Evolutionary conservation across 2,329 filamentous ascomycete genomes (phyloP), one percentile per base, ranked within the genome.

Genomic region (Lachnellula subtilissima): DNA sequence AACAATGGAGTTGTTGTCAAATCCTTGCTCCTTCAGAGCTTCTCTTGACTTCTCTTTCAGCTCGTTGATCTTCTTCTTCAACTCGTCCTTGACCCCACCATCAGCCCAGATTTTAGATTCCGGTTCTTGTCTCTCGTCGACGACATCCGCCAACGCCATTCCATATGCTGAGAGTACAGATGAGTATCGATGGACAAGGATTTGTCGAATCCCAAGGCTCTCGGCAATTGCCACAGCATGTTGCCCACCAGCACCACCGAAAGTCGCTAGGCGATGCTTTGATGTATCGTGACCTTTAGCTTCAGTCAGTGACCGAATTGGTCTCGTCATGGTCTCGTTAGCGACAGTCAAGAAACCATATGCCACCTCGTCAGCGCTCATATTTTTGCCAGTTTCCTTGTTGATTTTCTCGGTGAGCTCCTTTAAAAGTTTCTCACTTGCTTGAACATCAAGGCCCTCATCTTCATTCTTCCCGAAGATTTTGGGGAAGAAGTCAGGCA

Each of bases 381-480:
- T 89, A 4, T 76, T 79, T 65, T 83, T 84, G 6, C 84, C 83
- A 1, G 86, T 80, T 68, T 96, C 91, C 36, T 77, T 75, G 64
- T 95, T 94, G 67, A 97, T 88, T 65, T 90, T 79, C 40, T 87
- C 80, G 0, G 91, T 84, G 9, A 97, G 76, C 63, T 91, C 85
- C 60, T 87, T 79, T 58, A 97, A 88, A 1, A 89, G 80, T 64
- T 82, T 85, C 69, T 84, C 81, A 65, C 89, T 96, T 0, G 89
- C 88, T 55, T 87, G 81, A 1, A 82, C 76, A 68, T 96, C 91
- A 1, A 97, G 74, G 0, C 86, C 86, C 70, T 94, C 83, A 55
- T 96, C 80, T 69, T 97, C 92, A 46, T 92, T 87, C 70, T 90
- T 87, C 47, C 93, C 93, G 65, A 97, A 97, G 57, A 97, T 97